A percentile compares a stretch with the other conserved stretches of the same genome.
These are phyloP conservation scores for Candida insectorum DNA, from an alignment of 805 yeast species.

Conservation along the genomic window DNA sequence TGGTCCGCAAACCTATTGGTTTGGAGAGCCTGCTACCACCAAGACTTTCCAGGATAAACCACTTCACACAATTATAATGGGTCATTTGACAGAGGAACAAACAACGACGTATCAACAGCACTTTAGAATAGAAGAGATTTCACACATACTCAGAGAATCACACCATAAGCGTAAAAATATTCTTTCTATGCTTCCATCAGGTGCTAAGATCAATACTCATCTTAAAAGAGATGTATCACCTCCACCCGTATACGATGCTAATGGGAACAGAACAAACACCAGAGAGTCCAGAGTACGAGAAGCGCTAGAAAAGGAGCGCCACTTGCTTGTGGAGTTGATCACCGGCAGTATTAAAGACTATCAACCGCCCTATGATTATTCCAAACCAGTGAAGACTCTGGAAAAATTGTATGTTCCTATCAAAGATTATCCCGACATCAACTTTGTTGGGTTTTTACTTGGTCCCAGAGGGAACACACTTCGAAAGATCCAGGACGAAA, in stretches of 20 bases:
- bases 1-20: slow-evolving; percentile 25
- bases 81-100: slow-evolving; percentile 63
- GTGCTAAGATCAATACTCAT: slow-evolving; percentile 25
- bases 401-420: slow-evolving; percentile 87
- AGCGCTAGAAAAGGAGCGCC: slow-evolving; percentile 74
- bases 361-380: slow-evolving; percentile 76
- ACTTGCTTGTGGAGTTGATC: slow-evolving; percentile 72
- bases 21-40: slow-evolving; percentile 28
- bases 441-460: slow-evolving; percentile 83
- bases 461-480: slow-evolving; percentile 97
- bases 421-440: slow-evolving; percentile 83
- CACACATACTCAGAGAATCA: slow-evolving; percentile 46
- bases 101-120: slow-evolving; percentile 66
- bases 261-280: slow-evolving; percentile 84
- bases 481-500: slow-evolving; percentile 71
- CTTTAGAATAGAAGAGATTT: slow-evolving; percentile 77
- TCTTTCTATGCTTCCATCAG: slow-evolving; percentile 49
- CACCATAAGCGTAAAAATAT: slow-evolving; percentile 27
- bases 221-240: slow-evolving; percentile 74
- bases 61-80: slow-evolving; percentile 36
- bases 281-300: slow-evolving; percentile 64
- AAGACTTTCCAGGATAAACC: slow-evolving; percentile 18
- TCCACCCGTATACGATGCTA: slow-evolving; percentile 82
- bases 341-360: slow-evolving; percentile 69
- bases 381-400: slow-evolving; percentile 61